Evolutionary conservation across 371 early-diverging fungal genomes (phyloP).

Genomic region (Sporodiniella umbellata): DNA sequence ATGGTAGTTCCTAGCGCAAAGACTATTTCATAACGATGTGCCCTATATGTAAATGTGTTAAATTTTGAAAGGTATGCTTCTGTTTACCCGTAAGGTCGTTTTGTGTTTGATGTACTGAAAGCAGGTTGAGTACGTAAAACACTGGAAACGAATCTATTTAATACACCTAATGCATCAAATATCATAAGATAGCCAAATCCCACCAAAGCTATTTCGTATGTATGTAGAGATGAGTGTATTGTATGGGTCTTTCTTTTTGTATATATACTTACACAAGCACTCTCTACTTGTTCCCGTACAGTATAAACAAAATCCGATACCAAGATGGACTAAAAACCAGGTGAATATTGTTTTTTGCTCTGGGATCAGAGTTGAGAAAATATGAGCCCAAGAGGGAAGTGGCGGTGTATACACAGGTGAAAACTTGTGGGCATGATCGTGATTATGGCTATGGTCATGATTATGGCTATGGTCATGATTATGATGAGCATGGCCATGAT

Average conservation of each 20-base stretch:
- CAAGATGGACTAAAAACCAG: slow-evolving; percentile 48
- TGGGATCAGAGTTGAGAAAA: slow-evolving; percentile 47
- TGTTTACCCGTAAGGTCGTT: slow-evolving; percentile 59
- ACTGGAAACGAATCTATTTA: slow-evolving; percentile 55
- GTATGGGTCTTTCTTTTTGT: not conserved
- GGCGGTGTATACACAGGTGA: slow-evolving; percentile 32
- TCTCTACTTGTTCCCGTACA: slow-evolving; percentile 48
- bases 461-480: slow-evolving; percentile 22
- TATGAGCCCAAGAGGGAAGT: slow-evolving; percentile 38
- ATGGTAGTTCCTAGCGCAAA: slow-evolving; percentile 58
- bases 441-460: slow-evolving; percentile 17
- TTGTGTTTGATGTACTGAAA: slow-evolving; percentile 47
- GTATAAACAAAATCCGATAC: slow-evolving; percentile 50
- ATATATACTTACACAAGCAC: slow-evolving; percentile 54
- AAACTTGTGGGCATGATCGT: slow-evolving; percentile 29
- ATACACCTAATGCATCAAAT: slow-evolving; percentile 64
- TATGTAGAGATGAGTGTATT: not conserved
- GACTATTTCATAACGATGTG: slow-evolving; percentile 57
- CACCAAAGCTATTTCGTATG: slow-evolving; percentile 39
- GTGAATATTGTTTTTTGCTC: slow-evolving; percentile 62
- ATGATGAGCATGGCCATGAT: slow-evolving; percentile 11
- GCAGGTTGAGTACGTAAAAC: slow-evolving; percentile 44
- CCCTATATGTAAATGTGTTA: slow-evolving; percentile 19
- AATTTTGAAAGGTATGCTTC: not conserved
- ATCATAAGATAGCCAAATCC: slow-evolving; percentile 55